These are phyloP conservation scores for Termitomyces sp. DNA, from an alignment of 768 basidiomycete genomes.

Conservation along the genomic window DNA sequence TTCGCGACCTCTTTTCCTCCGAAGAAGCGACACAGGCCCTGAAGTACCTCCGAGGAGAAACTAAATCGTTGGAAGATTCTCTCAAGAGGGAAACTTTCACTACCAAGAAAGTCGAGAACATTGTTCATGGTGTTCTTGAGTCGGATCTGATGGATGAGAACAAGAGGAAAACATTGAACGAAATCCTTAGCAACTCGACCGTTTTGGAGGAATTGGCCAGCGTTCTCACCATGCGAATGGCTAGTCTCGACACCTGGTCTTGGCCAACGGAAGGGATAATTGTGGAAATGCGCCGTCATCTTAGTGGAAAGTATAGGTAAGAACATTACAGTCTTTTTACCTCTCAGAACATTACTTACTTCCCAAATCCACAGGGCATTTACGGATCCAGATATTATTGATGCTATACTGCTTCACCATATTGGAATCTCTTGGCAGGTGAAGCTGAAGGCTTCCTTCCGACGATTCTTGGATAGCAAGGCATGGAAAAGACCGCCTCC, in stretches of 20 bases:
- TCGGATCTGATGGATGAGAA: slow-evolving; percentile 34
- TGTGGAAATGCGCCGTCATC: slow-evolving; percentile 39
- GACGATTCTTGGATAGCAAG: slow-evolving; percentile 24
- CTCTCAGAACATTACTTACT: background rate
- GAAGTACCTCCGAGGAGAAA: slow-evolving; percentile 21
- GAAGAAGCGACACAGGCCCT: slow-evolving; percentile 25
- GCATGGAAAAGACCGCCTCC: slow-evolving; percentile 26
- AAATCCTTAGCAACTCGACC: slow-evolving; percentile 31
- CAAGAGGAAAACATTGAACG: slow-evolving; percentile 32
- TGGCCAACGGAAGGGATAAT: slow-evolving; percentile 36
- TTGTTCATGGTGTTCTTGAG: slow-evolving; percentile 28
- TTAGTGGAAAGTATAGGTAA: slow-evolving; percentile 44
- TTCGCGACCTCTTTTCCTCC: slow-evolving; percentile 28
- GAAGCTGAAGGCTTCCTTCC: slow-evolving; percentile 25
- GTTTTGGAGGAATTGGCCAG: slow-evolving; percentile 37
- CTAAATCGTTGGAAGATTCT: slow-evolving; percentile 20
- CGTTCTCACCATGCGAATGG: slow-evolving; percentile 40
- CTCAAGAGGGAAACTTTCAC: slow-evolving; percentile 22
- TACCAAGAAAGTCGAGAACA: slow-evolving; percentile 17
- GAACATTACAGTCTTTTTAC: background rate
- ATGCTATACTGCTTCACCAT: slow-evolving; percentile 38
- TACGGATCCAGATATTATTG: slow-evolving; percentile 41
- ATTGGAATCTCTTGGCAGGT: slow-evolving; percentile 38
- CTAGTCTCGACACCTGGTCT: slow-evolving; percentile 32
- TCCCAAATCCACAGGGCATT: slow-evolving; percentile 25